Evolutionary conservation across 768 basidiomycete species (phyloP), one percentile per base, ranked within the genome.

Genomic region (Rhodocollybia butyracea): DNA sequence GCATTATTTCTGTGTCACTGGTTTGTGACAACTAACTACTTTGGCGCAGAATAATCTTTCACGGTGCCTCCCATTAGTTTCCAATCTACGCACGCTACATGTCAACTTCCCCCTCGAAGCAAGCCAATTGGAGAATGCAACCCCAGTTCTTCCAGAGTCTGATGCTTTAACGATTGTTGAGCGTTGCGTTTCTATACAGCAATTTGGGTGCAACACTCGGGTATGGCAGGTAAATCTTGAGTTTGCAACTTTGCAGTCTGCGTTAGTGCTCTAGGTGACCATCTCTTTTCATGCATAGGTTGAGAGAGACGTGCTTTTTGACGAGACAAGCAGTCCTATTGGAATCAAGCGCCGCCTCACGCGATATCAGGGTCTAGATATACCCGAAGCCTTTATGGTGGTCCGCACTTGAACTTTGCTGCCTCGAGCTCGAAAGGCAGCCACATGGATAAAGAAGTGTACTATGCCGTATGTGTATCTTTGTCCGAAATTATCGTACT

Each of bases 161-260:
- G 53, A 54, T 27, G 53, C 53, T 15, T 30, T 32, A 34, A 21
- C 42, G n/a, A 46, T 54, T 11, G 42, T 54, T 10, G 27, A 54
- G n/a, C 41, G 41, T 12, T 54, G 53, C 15, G 24, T 13, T 46
- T 10, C 53, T 17, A 34, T 54, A 36, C n/a, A 5, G 32, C 53
- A 54, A 26, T 54, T 54, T 27, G 53, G 53, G 13, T 54, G 53
- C 38, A 54, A 54, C 22, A 54, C 53, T 6, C 29, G 53, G 27
- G 53, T 54, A 21, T 54, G 53, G 53, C 41, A 54, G 53, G 53
- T 54, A 13, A 29, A 21, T 42, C 39, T 22, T 10, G 10, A 12
- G 21, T 38, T 11, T 42, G 21, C 26, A n/a, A 6, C 46, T 30
- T 47, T 47, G 5, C 6, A 17, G 21, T 22, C n/a, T n/a, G n/a